Percentiles rank a stretch among this genome's conserved stretches.
phyloP scores from a whole-genome alignment of 495 filamentous ascomycete species.

The Talaromyces ruber region DNA sequence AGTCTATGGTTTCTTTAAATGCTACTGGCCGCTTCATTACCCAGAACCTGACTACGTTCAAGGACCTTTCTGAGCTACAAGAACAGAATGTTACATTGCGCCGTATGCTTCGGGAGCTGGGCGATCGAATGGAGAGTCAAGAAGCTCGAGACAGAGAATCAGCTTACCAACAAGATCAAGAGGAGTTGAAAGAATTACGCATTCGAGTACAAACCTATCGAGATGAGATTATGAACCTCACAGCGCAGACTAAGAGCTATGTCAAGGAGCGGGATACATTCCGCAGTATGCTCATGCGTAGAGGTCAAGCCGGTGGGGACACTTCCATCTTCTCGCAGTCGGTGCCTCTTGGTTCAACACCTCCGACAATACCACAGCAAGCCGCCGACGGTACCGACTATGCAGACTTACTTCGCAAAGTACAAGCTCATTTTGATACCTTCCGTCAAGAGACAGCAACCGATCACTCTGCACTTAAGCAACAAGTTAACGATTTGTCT shows the following conservation, averaged over 20 bases:
- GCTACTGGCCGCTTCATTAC: conserved; percentile 84
- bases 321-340: conserved; percentile 60
- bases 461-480: conserved; percentile 70
- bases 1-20: conserved; percentile 50
- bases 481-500: conserved; percentile 77
- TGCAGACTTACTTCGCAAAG: conserved; percentile 64
- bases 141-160: conserved; percentile 65
- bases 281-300: conserved; percentile 77
- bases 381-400: conserved; percentile 49
- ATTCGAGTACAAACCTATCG: conserved; percentile 51
- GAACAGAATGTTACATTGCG: conserved; percentile 80
- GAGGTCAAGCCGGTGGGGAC: conserved; percentile 57
- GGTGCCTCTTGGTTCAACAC: conserved; percentile 35
- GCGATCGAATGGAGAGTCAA: conserved; percentile 82
- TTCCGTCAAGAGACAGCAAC: conserved; percentile 77
- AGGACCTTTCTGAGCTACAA: conserved; percentile 74
- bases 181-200: conserved; percentile 62
- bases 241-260: conserved; percentile 79
- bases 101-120: conserved; percentile 70
- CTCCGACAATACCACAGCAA: conserved; percentile 30
- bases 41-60: conserved; percentile 72
- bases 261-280: conserved; percentile 96
- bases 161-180: conserved; percentile 60
- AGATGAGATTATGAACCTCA: conserved; percentile 69
- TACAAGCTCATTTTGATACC: conserved; percentile 83